Evolutionary conservation across 2,329 filamentous ascomycete species (phyloP).

Genomic region (Teratosphaeria zuluensis): DNA sequence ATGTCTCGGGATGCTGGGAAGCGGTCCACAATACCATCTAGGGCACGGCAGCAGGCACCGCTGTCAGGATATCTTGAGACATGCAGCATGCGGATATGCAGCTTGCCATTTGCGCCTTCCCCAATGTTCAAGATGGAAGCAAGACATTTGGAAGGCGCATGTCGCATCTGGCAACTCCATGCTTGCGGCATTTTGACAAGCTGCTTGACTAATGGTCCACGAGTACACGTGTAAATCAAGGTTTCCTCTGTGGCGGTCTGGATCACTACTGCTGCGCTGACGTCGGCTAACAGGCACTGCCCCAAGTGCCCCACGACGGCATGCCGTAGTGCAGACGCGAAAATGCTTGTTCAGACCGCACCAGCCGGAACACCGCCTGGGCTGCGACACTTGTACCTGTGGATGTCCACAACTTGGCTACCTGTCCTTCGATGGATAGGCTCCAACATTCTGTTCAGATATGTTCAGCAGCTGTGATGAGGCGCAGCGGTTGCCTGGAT

Average conservation of each 20-base stretch:
- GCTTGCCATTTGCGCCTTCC: background rate
- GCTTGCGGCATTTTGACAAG: background rate
- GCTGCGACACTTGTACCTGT: background rate
- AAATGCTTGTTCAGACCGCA: background rate
- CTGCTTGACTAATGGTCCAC: background rate
- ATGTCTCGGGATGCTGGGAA: background rate
- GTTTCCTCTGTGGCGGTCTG: background rate
- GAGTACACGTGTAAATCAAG: background rate
- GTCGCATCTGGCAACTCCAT: background rate
- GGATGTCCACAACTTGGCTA: too few relatives aligned
- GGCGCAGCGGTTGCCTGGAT: too few relatives aligned
- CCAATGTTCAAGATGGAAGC: background rate
- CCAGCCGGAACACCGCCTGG: background rate
- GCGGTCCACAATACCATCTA: background rate
- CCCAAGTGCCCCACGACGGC: background rate
- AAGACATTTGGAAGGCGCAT: background rate
- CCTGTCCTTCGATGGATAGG: too few relatives aligned
- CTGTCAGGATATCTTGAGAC: background rate
- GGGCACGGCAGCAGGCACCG: background rate
- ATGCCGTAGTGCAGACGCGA: background rate
- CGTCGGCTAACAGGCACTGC: background rate
- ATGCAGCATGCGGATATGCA: background rate
- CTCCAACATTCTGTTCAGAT: too few relatives aligned
- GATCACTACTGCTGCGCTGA: background rate
- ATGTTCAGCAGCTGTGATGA: too few relatives aligned